Percentiles rank a stretch among this genome's conserved stretches.
phyloP scores from a whole-genome alignment of 495 filamentous ascomycete species.

The Penicillium waksmanii region DNA sequence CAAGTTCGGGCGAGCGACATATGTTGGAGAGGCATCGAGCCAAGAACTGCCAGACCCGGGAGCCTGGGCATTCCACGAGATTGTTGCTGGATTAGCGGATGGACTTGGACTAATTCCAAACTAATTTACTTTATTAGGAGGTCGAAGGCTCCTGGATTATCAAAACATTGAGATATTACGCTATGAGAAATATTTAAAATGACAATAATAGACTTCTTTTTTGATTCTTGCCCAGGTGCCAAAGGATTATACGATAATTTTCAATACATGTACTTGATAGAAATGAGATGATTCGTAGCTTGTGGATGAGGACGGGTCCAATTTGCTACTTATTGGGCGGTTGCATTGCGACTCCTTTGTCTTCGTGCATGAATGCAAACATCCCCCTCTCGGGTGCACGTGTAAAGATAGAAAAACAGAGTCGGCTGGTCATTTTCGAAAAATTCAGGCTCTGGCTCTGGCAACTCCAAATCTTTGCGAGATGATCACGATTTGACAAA shows the following conservation, averaged over 20 bases:
- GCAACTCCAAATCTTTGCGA: constrained; percentile 8
- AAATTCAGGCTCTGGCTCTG: background rate
- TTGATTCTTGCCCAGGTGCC: no score
- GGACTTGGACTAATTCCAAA: constrained; percentile 8
- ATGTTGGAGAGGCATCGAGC: constrained; percentile 9
- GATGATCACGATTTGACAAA: constrained; percentile 2
- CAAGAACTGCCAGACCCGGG: constrained; percentile 7
- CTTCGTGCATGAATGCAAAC: no score
- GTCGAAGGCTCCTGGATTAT: background rate
- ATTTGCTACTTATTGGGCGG: no score
- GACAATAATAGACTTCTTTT: no score
- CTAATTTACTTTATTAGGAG: background rate
- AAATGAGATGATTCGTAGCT: no score
- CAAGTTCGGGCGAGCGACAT: constrained; percentile 12
- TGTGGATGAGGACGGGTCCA: no score
- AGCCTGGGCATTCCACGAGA: constrained; percentile 16
- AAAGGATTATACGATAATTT: no score
- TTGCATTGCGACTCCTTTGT: no score
- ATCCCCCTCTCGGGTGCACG: no score
- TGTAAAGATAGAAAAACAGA: no score
- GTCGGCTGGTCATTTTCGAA: no score
- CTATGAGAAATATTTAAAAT: background rate
- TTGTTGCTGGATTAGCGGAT: constrained; percentile 15
- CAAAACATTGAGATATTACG: background rate
- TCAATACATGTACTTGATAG: no score